phyloP scores from a whole-genome alignment of 306 rosid species.

The Acacia melanoxylon region DNA sequence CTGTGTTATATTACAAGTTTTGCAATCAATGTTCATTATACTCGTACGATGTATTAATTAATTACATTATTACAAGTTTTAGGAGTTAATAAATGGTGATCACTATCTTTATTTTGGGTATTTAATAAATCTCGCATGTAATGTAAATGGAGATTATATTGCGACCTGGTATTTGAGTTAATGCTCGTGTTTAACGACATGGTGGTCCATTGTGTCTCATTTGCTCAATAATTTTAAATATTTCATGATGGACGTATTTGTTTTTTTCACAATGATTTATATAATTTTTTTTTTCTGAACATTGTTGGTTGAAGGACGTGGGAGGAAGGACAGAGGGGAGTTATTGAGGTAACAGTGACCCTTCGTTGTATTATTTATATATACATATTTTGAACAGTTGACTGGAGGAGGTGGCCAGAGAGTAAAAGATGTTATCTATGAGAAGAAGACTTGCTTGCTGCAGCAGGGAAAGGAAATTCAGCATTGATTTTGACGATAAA shows the following conservation, averaged over 20 bases:
- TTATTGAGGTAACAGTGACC: slow-evolving; percentile 31
- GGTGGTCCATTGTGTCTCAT: slow-evolving; percentile 31
- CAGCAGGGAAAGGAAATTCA: slow-evolving; percentile 54
- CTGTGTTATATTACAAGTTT: not conserved
- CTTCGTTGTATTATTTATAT: slow-evolving; percentile 1
- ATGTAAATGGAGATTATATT: slow-evolving; percentile 20
- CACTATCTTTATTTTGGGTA: not conserved
- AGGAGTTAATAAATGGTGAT: not conserved
- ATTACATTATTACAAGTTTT: not conserved
- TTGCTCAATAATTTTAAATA: slow-evolving; percentile 3
- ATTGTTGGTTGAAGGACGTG: slow-evolving; percentile 35
- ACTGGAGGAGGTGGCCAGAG: not conserved
- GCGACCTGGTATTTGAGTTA: slow-evolving; percentile 26
- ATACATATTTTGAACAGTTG: not conserved
- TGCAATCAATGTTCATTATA: not conserved
- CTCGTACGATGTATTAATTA: not conserved
- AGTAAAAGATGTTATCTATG: slow-evolving; percentile 45
- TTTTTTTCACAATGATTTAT: slow-evolving; percentile 14
- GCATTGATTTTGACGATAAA: slow-evolving; percentile 80
- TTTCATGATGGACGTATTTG: not conserved
- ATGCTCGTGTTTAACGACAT: slow-evolving; percentile 26
- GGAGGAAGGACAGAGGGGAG: slow-evolving; percentile 21
- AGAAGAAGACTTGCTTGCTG: slow-evolving; percentile 78
- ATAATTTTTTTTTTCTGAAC: slow-evolving; percentile 5
- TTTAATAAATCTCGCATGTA: not conserved